These are phyloP conservation scores for Voacanga thouarsii DNA, from an alignment of 257 asterid genomes.

Conservation along the genomic window DNA sequence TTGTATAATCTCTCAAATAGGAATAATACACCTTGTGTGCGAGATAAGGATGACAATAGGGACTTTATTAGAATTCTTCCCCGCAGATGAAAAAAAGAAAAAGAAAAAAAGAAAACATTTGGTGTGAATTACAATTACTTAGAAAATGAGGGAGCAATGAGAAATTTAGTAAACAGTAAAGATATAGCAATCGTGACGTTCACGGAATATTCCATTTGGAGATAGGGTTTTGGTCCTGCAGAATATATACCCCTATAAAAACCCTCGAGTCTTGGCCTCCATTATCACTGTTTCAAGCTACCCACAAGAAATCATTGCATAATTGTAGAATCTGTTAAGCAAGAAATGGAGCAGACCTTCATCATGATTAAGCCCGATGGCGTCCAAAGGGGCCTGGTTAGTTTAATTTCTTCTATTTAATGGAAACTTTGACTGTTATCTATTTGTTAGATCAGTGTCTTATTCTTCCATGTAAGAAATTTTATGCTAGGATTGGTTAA, in stretches of 20 bases:
- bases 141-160: neutral
- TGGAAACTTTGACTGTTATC: neutral
- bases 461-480: neutral
- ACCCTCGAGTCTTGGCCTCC: neutral
- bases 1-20: too few species aligned
- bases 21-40: too few species aligned
- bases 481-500: neutral
- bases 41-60: too few species aligned
- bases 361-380: slow-evolving; percentile 99
- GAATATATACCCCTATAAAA: neutral
- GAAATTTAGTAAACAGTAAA: neutral
- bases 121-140: neutral
- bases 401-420: neutral
- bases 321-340: neutral
- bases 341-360: slow-evolving; percentile 89
- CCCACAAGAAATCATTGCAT: neutral
- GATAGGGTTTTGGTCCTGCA: neutral
- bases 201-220: neutral
- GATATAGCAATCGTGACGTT: neutral
- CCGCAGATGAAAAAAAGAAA: neutral
- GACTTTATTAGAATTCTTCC: too few species aligned
- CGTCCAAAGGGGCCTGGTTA: slow-evolving; percentile 90
- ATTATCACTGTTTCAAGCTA: neutral
- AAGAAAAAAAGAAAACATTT: neutral
- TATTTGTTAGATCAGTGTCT: neutral